Conservation (phyloP, 2,329 filamentous ascomycete species). For the Epichloe hybrida region DNA sequence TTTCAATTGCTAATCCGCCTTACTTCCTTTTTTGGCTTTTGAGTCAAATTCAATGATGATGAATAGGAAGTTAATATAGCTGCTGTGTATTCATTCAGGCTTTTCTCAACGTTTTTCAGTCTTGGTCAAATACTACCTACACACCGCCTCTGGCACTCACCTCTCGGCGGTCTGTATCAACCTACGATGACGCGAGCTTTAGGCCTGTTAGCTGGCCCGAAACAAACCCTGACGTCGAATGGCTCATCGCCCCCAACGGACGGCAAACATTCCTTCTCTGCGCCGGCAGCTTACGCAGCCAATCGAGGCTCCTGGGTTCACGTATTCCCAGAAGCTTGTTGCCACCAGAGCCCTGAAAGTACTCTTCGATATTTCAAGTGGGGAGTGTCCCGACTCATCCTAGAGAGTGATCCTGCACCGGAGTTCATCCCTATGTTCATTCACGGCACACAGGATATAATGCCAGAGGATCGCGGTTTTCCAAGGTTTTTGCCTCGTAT, state of each 20-base stretch:
- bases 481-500: constrained; percentile 70
- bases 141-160: constrained; percentile 67
- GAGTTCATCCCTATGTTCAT: constrained; percentile 91
- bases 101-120: constrained; percentile 66
- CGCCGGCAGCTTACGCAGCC: constrained; percentile 57
- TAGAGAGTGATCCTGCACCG: constrained; percentile 77
- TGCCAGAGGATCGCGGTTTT: constrained; percentile 70
- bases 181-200: constrained; percentile 78
- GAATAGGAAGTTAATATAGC: background rate
- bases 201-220: constrained; percentile 54
- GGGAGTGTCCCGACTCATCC: constrained; percentile 81
- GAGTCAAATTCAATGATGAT: background rate
- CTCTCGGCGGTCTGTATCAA: constrained; percentile 75
- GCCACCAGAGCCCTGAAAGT: constrained; percentile 70
- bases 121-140: constrained; percentile 84
- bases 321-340: constrained; percentile 89
- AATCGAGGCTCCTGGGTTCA: constrained; percentile 79
- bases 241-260: constrained; percentile 49
- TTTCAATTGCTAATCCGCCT: background rate
- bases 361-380: constrained; percentile 96
- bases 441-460: constrained; percentile 74
- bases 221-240: constrained; percentile 34
- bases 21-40: background rate
- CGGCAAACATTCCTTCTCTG: constrained; percentile 49
- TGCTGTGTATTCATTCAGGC: constrained; percentile 28